Base-by-base conservation (phyloP, 2,329 filamentous ascomycete species). In the Biscogniauxia marginata region DNA sequence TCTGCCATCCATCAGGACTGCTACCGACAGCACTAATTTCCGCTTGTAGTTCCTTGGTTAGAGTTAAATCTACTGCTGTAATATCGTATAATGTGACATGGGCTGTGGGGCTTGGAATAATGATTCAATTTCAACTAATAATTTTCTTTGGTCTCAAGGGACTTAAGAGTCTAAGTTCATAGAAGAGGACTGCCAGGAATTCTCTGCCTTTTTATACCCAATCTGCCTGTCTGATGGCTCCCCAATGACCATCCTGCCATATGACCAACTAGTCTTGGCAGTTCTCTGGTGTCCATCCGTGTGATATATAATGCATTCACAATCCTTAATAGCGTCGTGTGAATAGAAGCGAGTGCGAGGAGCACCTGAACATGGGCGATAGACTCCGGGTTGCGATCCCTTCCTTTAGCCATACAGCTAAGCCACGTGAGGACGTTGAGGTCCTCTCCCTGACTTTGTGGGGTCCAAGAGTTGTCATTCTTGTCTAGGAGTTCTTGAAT, bases 391-490 rank as follows among this genome's bases (percentile, higher is more conserved):
- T 50, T 6, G 0, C 59, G 52, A 11, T 62, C 59, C 2, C 22
- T 13, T 1, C 57, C 60, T 22, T 56, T 62, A 1, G 44, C 57
- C 0, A 23, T 4, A 18, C 39, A 25, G 1, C 11, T 20, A 2
- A 62, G 50, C 59, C 59, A 62, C 9, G 3, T 20, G 3, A 60
- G 48, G 1, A 60, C 22, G 21, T 60, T 60, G 5, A 30, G 34
- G n/a, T 60, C 19, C 1, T 50, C 43, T 49, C 20, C 52, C 9
- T 20, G 24, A 3, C 19, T 13, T 13, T 49, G 13, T n/a, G 49
- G 34, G 23, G 18, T 30, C 30, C 46, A 54, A 8, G 45, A 39
- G 18, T 46, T 49, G 2, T 48, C 44, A 16, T 55, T 49, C 30
- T 23, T 49, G 7, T n/a, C 8, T 19, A 55, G 49, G 4, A 52